phyloP scores from a whole-genome alignment of 2,329 filamentous ascomycete genomes.

The Aspergillus uvarum region DNA sequence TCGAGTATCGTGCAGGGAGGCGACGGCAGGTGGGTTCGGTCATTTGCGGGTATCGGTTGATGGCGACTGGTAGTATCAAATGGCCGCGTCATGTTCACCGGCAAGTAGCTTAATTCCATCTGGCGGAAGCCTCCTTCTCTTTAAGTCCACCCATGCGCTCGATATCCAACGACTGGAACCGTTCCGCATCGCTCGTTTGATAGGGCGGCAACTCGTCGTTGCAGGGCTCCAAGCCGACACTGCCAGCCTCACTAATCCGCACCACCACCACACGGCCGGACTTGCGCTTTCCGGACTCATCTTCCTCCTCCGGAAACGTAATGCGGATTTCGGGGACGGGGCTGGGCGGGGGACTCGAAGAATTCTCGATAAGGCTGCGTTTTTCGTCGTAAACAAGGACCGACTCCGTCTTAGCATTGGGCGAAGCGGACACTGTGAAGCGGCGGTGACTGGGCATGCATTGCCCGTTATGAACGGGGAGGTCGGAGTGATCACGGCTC shows the following conservation, averaged over 20 bases:
- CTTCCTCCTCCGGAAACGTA: conserved; percentile 95
- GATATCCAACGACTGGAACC: conserved; percentile 93
- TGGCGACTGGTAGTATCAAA: conserved; percentile 5
- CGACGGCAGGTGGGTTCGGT: conserved; percentile 10
- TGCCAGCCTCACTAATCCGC: conserved; percentile 79
- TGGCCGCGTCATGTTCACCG: conserved; percentile 2
- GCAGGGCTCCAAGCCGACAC: conserved; percentile 84
- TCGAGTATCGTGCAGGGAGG: conserved; percentile 29
- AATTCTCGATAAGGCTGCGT: conserved; percentile 73
- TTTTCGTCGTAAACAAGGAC: conserved; percentile 79
- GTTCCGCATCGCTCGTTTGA: conserved; percentile 72
- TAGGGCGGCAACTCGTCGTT: conserved; percentile 81
- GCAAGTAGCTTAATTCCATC: conserved; percentile 32
- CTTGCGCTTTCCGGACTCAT: conserved; percentile 70
- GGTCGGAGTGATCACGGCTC: conserved; percentile 51
- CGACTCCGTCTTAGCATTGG: conserved; percentile 62
- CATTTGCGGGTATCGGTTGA: conserved; percentile 16
- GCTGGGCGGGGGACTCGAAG: conserved; percentile 70
- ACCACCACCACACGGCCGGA: conserved; percentile 90
- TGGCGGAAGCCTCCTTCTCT: conserved; percentile 67
- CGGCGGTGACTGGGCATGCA: conserved; percentile 53
- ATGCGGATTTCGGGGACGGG: conserved; percentile 97
- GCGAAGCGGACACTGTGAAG: conserved; percentile 55
- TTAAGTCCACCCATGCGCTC: conserved; percentile 91
- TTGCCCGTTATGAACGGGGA: conserved; percentile 67